These are phyloP conservation scores for Clonostachys byssicola DNA, from an alignment of 2,329 filamentous ascomycete species.

Conservation along the genomic window DNA sequence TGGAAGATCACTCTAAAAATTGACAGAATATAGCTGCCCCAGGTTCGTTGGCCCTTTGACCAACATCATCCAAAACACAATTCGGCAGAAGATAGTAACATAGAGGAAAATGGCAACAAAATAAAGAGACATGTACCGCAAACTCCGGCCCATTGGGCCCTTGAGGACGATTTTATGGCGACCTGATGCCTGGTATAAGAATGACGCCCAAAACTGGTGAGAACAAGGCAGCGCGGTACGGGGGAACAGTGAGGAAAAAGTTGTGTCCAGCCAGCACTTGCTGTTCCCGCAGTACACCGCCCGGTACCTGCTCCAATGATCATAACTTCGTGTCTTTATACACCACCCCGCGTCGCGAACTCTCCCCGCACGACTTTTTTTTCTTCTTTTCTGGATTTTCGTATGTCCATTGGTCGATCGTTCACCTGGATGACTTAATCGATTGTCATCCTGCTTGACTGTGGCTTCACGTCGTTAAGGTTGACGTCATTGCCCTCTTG, in stretches of 20 bases:
- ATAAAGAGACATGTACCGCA: too few relatives aligned
- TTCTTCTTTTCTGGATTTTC: not conserved
- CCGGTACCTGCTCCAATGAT: slow-evolving; percentile 7
- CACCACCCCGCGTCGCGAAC: slow-evolving; percentile 4
- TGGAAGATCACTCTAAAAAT: too few relatives aligned
- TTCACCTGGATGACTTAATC: slow-evolving; percentile 33
- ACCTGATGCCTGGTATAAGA: slow-evolving; percentile 2
- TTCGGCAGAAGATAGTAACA: too few relatives aligned
- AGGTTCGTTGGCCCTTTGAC: too few relatives aligned
- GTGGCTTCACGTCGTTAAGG: slow-evolving; percentile 52
- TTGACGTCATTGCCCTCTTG: slow-evolving; percentile 51
- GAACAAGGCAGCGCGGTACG: slow-evolving; percentile 13
- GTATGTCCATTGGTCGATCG: not conserved
- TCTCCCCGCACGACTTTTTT: not conserved
- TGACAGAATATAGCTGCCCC: too few relatives aligned
- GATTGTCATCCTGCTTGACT: slow-evolving; percentile 57
- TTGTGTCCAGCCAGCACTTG: not conserved
- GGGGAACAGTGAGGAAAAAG: slow-evolving; percentile 12
- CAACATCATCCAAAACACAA: too few relatives aligned
- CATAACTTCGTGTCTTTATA: slow-evolving; percentile 31
- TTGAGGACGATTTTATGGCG: too few relatives aligned
- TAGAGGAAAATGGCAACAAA: too few relatives aligned
- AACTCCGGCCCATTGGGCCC: too few relatives aligned
- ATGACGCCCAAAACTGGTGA: slow-evolving; percentile 6
- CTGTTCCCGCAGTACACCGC: not conserved